Conservation (phyloP, 371 early-diverging fungal species). For the Syncephalis fuscata region DNA sequence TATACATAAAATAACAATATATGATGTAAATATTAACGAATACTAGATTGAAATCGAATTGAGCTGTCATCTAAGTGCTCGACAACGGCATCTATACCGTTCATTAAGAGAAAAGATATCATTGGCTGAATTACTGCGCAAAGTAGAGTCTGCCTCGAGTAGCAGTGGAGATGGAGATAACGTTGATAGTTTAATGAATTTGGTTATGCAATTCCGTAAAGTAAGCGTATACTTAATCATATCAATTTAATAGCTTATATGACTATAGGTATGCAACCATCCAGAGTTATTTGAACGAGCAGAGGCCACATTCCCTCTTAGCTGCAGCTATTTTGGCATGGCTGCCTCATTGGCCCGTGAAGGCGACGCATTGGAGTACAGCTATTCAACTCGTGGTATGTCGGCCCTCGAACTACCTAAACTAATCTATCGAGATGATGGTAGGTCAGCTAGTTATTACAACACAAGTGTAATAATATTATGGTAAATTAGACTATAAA, state of each 20-base stretch:
- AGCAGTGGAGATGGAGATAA: constrained; percentile 23
- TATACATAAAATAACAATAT: no score
- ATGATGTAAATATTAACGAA: constrained; percentile 80
- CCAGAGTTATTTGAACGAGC: constrained; percentile 97
- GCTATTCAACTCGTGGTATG: constrained; percentile 40
- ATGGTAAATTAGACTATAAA: neutral
- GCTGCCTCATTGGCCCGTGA: constrained; percentile 48
- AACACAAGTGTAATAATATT: constrained; percentile 13
- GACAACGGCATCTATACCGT: constrained; percentile 67
- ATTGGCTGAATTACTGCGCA: constrained; percentile 60
- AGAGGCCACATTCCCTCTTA: constrained; percentile 57
- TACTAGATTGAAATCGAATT: constrained; percentile 61
- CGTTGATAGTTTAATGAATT: constrained; percentile 75
- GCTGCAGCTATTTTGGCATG: constrained; percentile 35
- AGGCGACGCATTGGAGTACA: constrained; percentile 27
- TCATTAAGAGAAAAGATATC: constrained; percentile 71
- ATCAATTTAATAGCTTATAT: no score
- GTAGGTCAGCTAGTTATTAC: constrained; percentile 31
- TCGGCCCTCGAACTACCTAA: constrained; percentile 49
- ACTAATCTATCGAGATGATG: constrained; percentile 46
- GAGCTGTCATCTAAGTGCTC: constrained; percentile 64
- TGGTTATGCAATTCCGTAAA: constrained; percentile 97
- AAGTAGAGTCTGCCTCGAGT: constrained; percentile 33
- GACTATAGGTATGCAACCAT: constrained; percentile 89
- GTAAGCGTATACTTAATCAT: constrained; percentile 4